Conservation (phyloP, 352 stramenopile species). For the Phytophthora pistaciae region DNA sequence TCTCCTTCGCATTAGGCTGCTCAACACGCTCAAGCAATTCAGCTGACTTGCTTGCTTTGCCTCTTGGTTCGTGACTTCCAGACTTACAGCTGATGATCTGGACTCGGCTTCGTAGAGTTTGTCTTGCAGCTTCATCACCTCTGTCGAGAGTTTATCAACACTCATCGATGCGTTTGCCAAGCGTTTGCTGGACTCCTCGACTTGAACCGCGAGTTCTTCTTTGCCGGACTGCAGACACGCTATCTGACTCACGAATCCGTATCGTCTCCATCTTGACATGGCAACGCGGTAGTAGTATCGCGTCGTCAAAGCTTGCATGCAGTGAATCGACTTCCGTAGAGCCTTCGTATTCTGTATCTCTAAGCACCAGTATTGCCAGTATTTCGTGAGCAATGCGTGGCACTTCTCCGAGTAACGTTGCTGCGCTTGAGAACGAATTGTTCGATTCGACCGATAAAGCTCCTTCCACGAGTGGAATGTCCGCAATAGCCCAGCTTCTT, state of each 20-base stretch:
- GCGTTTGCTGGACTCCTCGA: conserved; percentile 12
- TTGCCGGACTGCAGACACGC: conserved; percentile 13
- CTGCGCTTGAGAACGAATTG: conserved; percentile 8
- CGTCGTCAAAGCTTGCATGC: conserved; percentile 10
- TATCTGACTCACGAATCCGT: conserved; percentile 27
- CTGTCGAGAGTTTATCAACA: conserved; percentile 23
- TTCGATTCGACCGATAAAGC: not conserved
- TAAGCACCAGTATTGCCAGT: conserved; percentile 24
- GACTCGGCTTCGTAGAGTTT: conserved; percentile 26
- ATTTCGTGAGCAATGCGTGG: conserved; percentile 2
- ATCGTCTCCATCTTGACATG: conserved; percentile 38
- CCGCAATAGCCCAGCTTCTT: conserved; percentile 31
- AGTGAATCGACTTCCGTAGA: conserved; percentile 10
- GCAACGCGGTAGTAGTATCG: conserved; percentile 26
- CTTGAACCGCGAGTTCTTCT: conserved; percentile 9
- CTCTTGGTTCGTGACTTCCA: conserved; percentile 5
- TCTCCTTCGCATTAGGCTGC: conserved; percentile 24
- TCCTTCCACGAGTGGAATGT: conserved; percentile 48
- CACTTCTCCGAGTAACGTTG: conserved; percentile 14
- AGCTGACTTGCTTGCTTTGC: conserved; percentile 6
- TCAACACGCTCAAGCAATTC: conserved; percentile 9
- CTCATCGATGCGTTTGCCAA: conserved; percentile 20
- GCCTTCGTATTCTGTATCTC: conserved; percentile 4
- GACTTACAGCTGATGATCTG: conserved; percentile 5
- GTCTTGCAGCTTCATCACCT: conserved; percentile 21